Evolutionary conservation across 192 early-diverging fungal species (phyloP), one percentile per base, ranked within the genome.

Genomic region (Rhizophagus sp.): DNA sequence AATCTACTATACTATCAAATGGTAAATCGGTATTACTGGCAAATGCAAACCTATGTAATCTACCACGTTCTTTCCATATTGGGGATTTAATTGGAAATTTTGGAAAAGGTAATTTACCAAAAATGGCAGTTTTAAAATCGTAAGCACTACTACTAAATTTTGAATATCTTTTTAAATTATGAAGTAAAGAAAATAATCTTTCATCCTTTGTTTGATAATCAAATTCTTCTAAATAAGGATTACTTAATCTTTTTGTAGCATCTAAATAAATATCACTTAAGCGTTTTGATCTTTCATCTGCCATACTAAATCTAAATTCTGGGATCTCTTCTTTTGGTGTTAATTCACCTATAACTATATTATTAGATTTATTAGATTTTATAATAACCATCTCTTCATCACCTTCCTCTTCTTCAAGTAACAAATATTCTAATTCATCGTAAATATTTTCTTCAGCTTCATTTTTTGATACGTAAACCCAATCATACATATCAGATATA

Each of bases 1-100:
- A 83, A 66, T 84, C 82, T 2, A 86, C 72, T 33, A 86, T 84
- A 8, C 83, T 84, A 27, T 83, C 82, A 61, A 84, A 36, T 5
- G 85, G 81, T 64, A 83, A 79, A 3, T 83, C 80, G 1, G 81
- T 84, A 24, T 25, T 17, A 52, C 68, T 33, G 1, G 78, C 78
- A 62, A 79, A 79, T 17, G 67, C 25, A 62, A 71, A 61, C n/a
- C 68, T 27, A 57, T 79, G 68, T 62, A 33, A 76, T 49, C 34
- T 22, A 64, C 75, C 75, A n/a, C 62, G 27, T 24, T 76, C 61
- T 64, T 44, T 62, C 34, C 33, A 64, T 39, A 12, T 24, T 8
- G 33, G 50, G 10, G 62, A n/a, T 33, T 75, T 62, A 17, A 22
- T 25, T 10, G 33, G 75, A 39, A 61, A 62, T 44, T 11, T 4